Conservation (phyloP, 2,329 filamentous ascomycete genomes). For the Mycosphaerella sp. region DNA sequence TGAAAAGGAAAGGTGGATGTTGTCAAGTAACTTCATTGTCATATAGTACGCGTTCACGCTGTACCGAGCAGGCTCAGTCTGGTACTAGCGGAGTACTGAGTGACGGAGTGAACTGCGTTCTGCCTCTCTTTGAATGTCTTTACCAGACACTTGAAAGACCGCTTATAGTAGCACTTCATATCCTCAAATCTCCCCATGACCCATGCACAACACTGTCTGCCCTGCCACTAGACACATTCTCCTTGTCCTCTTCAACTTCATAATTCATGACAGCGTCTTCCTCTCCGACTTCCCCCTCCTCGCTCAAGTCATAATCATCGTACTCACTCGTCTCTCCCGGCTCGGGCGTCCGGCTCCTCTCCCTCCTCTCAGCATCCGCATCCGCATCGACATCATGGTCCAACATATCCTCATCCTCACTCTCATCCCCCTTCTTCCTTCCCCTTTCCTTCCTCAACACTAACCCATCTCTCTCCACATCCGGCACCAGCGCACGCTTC, state of each 20-base stretch:
- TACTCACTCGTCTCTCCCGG: slow-evolving; percentile 2
- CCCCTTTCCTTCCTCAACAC: not conserved
- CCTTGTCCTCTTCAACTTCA: not conserved
- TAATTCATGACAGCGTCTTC: not conserved
- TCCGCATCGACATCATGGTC: not conserved
- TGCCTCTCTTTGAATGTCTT: not conserved
- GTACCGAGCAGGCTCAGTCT: not conserved
- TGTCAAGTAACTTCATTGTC: too few species aligned
- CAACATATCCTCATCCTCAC: slow-evolving; percentile 17
- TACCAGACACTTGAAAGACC: not conserved
- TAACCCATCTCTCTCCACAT: slow-evolving; percentile 2
- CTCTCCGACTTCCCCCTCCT: slow-evolving; percentile 1
- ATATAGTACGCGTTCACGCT: not conserved
- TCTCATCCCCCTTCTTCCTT: not conserved
- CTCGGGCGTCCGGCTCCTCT: slow-evolving; percentile 10
- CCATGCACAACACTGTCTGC: not conserved
- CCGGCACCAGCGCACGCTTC: not conserved
- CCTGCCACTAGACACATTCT: not conserved
- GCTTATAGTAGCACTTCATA: not conserved
- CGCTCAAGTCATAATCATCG: not conserved
- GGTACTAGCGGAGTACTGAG: too few species aligned
- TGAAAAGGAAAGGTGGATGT: not conserved
- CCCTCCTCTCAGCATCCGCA: not conserved
- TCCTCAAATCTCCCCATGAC: slow-evolving; percentile 3
- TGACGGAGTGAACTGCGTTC: too few species aligned